These are phyloP conservation scores for Colletotrichum acutatum DNA, from an alignment of 2,329 filamentous ascomycete genomes.

Conservation along the genomic window DNA sequence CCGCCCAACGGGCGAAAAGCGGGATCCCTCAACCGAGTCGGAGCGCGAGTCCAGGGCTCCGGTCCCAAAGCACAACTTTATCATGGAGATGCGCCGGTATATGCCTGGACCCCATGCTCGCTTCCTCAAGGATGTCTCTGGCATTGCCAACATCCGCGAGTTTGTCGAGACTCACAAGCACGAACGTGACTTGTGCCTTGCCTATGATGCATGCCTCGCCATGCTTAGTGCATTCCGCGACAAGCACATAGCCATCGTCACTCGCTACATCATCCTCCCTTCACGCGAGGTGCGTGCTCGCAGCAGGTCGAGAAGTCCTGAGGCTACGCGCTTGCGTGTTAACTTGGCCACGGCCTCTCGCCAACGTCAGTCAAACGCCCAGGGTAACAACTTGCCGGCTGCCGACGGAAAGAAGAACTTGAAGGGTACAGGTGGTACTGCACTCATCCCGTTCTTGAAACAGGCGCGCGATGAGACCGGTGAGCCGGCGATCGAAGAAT, in stretches of 20 bases:
- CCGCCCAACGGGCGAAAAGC: constrained; percentile 83
- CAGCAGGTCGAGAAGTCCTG: constrained; percentile 68
- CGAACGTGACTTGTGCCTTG: constrained; percentile 76
- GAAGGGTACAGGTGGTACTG: constrained; percentile 92
- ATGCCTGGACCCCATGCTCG: constrained; percentile 95
- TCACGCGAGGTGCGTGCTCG: constrained; percentile 78
- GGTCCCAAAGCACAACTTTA: constrained; percentile 79
- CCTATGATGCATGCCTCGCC: constrained; percentile 90
- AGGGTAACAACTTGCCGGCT: constrained; percentile 27
- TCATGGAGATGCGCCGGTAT: constrained; percentile 95
- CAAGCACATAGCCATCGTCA: constrained; percentile 96
- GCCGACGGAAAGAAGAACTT: constrained; percentile 66
- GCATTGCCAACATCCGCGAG: constrained; percentile 86
- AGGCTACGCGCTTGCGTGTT: constrained; percentile 57
- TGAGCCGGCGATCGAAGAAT: constrained; percentile 82
- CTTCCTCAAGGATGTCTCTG: constrained; percentile 84
- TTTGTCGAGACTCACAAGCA: constrained; percentile 75
- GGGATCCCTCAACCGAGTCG: constrained; percentile 53
- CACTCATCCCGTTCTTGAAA: constrained; percentile 94
- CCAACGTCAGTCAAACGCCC: constrained; percentile 45
- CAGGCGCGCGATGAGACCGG: constrained; percentile 96
- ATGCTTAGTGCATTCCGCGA: constrained; percentile 79
- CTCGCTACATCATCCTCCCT: constrained; percentile 93
- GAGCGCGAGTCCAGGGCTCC: constrained; percentile 56
- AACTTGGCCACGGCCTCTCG: constrained; percentile 73